phyloP scores from a whole-genome alignment of 2,329 filamentous ascomycete genomes.

The Annulohypoxylon truncatum region DNA sequence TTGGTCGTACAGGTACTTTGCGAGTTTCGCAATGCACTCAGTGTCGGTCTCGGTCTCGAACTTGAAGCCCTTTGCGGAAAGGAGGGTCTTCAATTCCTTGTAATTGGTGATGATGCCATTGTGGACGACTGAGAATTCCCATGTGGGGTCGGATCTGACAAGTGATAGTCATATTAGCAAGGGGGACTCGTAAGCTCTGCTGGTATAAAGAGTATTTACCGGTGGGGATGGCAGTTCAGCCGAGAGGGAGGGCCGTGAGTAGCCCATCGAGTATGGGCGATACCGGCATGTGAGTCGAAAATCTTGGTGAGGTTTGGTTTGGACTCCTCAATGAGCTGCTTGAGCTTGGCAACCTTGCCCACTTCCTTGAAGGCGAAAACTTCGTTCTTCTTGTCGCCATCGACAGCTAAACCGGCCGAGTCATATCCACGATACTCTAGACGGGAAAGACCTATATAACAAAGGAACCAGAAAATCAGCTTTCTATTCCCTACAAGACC shows the following conservation, averaged over 20 bases:
- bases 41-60: conserved; percentile 99
- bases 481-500: background rate
- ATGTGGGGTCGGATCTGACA: conserved; percentile 87
- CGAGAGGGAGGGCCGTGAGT: conserved; percentile 96
- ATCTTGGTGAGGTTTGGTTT: conserved; percentile 89
- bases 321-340: conserved; percentile 86
- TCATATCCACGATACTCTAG: conserved; percentile 99
- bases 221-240: conserved; percentile 97
- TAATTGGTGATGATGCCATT: conserved; percentile 99
- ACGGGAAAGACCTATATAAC: conserved; percentile 80
- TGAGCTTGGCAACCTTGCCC: conserved; percentile 97
- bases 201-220: conserved; percentile 66
- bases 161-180: conserved; percentile 42
- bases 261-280: conserved; percentile 99
- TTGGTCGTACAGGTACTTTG: conserved; percentile 97
- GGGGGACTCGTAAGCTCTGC: conserved; percentile 41
- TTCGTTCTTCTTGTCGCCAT: conserved; percentile 99
- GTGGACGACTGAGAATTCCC: conserved; percentile 98
- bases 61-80: conserved; percentile 93
- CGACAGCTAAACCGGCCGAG: conserved; percentile 93
- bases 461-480: conserved; percentile 46
- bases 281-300: conserved; percentile 98
- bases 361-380: conserved; percentile 99
- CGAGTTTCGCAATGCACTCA: conserved; percentile 98
- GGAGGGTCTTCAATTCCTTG: conserved; percentile 96